phyloP scores from a whole-genome alignment of 495 filamentous ascomycete genomes.

The Penicillium mononematosum region DNA sequence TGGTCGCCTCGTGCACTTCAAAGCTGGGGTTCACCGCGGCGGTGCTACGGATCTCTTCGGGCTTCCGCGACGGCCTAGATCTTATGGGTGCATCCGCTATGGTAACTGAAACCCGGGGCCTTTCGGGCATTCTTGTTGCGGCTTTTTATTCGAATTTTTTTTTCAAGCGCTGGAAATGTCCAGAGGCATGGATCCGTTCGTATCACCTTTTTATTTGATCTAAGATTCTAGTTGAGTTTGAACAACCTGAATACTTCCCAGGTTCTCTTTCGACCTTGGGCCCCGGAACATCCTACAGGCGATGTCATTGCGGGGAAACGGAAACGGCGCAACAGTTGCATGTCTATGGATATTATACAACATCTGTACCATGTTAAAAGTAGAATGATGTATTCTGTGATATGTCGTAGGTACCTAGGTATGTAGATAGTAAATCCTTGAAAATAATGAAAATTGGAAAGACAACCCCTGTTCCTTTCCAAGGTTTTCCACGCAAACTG shows the following conservation, averaged over 20 bases:
- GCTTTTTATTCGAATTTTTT: not conserved
- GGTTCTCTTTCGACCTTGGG: not conserved
- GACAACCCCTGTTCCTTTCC: not conserved
- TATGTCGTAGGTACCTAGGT: too few relatives aligned
- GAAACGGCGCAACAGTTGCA: not conserved
- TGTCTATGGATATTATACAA: not conserved
- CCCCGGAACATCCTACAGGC: not conserved
- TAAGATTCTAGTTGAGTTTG: not conserved
- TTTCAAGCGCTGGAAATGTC: not conserved
- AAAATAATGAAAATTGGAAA: too few relatives aligned
- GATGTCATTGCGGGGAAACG: constrained; percentile 11
- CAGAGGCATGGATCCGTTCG: not conserved
- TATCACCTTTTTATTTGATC: not conserved
- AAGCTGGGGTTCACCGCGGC: not conserved
- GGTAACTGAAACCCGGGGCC: not conserved
- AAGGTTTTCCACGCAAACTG: not conserved
- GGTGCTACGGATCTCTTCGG: not conserved
- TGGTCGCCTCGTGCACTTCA: not conserved
- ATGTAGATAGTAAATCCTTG: too few relatives aligned
- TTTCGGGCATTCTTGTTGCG: too few relatives aligned
- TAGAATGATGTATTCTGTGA: not conserved
- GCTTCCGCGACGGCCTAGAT: not conserved
- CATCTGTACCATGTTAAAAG: not conserved
- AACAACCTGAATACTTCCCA: not conserved
- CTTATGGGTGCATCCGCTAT: too few relatives aligned